These are phyloP conservation scores for Saposhnikovia divaricata DNA, from an alignment of 129 eudicot species.

Conservation along the genomic window DNA sequence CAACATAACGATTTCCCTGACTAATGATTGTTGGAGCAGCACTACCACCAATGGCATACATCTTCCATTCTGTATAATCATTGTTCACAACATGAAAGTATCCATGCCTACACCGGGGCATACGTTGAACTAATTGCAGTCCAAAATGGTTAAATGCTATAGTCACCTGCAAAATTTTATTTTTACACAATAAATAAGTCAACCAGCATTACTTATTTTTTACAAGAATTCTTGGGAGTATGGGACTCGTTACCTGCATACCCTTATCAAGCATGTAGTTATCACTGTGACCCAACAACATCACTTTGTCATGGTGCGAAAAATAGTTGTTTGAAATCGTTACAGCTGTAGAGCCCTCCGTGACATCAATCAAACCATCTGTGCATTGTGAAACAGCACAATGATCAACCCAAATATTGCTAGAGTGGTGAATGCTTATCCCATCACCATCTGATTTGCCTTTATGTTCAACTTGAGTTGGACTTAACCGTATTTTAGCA, in stretches of 20 bases:
- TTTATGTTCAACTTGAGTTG: conserved; percentile 13
- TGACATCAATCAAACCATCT: conserved; percentile 38
- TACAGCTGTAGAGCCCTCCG: conserved; percentile 26
- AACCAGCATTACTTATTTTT: background rate
- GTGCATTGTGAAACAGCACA: conserved; percentile 16
- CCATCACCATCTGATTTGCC: conserved; percentile 31
- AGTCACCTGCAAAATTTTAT: background rate
- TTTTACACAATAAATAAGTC: background rate
- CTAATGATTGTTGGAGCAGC: conserved; percentile 2
- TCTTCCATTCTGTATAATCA: conserved; percentile 23
- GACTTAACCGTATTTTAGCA: conserved; percentile 12
- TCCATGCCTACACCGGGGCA: conserved; percentile 26
- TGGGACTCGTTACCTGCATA: conserved; percentile 1
- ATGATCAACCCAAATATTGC: conserved; percentile 34
- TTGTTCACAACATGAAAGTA: conserved; percentile 31
- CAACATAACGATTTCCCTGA: background rate
- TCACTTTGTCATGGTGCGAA: conserved; percentile 30
- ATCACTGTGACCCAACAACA: conserved; percentile 11
- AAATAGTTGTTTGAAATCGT: conserved; percentile 35
- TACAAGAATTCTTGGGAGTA: background rate
- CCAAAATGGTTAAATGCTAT: conserved; percentile 12
- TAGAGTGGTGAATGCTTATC: conserved; percentile 18
- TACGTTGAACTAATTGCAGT: background rate
- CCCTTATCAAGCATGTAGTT: conserved; percentile 3
- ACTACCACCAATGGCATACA: conserved; percentile 41